Conservation (phyloP, 805 yeast species). For the Monosporozyma aerobia region DNA sequence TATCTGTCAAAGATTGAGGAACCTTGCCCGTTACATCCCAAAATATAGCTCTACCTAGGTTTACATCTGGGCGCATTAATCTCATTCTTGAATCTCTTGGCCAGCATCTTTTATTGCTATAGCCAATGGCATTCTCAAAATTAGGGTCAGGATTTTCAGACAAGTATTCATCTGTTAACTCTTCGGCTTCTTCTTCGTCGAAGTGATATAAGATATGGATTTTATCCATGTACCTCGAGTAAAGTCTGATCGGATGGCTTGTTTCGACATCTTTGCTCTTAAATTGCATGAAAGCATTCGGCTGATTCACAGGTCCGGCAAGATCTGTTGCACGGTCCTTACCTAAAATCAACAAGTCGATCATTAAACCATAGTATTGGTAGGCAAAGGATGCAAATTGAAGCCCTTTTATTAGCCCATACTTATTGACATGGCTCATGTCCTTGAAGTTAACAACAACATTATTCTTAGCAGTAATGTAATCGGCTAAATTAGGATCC, state of each 20-base stretch:
- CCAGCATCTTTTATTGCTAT: constrained; percentile 89
- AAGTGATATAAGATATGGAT: constrained; percentile 74
- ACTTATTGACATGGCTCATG: constrained; percentile 86
- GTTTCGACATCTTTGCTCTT: constrained; percentile 48
- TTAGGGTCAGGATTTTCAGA: constrained; percentile 89
- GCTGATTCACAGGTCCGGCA: constrained; percentile 66
- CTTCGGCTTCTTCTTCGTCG: constrained; percentile 62
- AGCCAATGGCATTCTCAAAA: constrained; percentile 76
- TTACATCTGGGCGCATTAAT: constrained; percentile 81
- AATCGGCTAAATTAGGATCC: constrained; percentile 90
- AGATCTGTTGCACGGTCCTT: constrained; percentile 77
- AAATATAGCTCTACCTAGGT: constrained; percentile 81
- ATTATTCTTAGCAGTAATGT: constrained; percentile 85
- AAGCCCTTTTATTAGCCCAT: constrained; percentile 80
- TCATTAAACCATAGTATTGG: constrained; percentile 81
- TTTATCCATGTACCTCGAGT: constrained; percentile 75
- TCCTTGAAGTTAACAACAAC: constrained; percentile 78
- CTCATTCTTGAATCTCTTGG: constrained; percentile 89
- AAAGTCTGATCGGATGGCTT: constrained; percentile 67
- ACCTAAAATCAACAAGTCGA: constrained; percentile 78
- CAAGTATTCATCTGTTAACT: constrained; percentile 62
- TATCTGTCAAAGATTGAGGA: constrained; percentile 62
- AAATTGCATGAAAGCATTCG: constrained; percentile 74
- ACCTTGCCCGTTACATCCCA: constrained; percentile 82
- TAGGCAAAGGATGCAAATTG: constrained; percentile 84